Evolutionary conservation across 768 basidiomycete genomes (phyloP).

Genomic region (Tylopilus vinaceipallidus): DNA sequence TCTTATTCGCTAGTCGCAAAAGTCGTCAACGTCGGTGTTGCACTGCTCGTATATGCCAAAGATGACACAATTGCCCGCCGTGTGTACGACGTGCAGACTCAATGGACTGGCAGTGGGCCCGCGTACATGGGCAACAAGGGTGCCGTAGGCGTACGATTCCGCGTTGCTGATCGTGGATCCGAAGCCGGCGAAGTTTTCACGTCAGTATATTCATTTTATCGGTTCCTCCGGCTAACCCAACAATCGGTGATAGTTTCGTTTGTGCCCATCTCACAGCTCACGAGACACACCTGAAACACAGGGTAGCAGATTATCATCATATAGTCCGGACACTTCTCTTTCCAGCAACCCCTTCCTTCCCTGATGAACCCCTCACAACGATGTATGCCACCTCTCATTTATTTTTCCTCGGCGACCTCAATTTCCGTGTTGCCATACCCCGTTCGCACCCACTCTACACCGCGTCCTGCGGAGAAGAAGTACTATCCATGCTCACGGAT

Average conservation of each 20-base stretch:
- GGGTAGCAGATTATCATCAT: conserved; percentile 77
- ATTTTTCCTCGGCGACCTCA: conserved; percentile 92
- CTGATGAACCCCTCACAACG: conserved; percentile 45
- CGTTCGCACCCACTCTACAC: conserved; percentile 46
- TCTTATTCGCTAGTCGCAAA: conserved; percentile 76
- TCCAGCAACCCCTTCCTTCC: conserved; percentile 43
- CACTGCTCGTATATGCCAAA: conserved; percentile 81
- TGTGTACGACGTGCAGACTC: conserved; percentile 64
- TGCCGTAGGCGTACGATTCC: conserved; percentile 85
- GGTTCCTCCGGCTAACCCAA: conserved; percentile 1
- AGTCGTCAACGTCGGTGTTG: conserved; percentile 83
- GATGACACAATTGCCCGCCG: conserved; percentile 63
- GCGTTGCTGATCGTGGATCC: conserved; percentile 55
- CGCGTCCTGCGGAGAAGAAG: conserved; percentile 36
- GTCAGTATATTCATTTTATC: conserved; percentile 45
- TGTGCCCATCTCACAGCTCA: conserved; percentile 90
- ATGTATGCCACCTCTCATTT: conserved; percentile 87
- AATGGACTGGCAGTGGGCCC: conserved; percentile 73
- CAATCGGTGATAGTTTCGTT: conserved; percentile 74
- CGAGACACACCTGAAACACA: conserved; percentile 55
- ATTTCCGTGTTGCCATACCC: conserved; percentile 79
- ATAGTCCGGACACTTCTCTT: conserved; percentile 85
- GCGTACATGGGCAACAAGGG: conserved; percentile 93
- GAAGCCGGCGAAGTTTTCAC: conserved; percentile 75
- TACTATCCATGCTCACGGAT: conserved; percentile 41